These are phyloP conservation scores for Microcyclospora tardicrescens DNA, from an alignment of 2,329 filamentous ascomycete species.

Conservation along the genomic window DNA sequence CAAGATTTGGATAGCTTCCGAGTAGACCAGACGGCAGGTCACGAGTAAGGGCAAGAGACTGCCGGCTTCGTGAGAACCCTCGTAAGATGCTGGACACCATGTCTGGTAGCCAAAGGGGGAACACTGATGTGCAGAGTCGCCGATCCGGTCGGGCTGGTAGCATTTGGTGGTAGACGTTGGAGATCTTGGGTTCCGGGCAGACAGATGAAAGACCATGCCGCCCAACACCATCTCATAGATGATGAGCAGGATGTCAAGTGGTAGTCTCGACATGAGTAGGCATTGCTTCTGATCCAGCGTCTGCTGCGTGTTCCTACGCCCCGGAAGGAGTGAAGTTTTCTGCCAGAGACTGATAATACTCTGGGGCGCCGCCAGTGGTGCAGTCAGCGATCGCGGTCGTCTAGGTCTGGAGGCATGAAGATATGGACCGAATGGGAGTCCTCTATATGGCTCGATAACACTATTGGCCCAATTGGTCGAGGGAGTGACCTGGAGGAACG, in stretches of 20 bases:
- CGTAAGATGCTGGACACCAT: not conserved
- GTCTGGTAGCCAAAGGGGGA: not conserved
- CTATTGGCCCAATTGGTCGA: constrained; percentile 21
- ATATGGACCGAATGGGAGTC: constrained; percentile 21
- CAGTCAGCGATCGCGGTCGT: constrained; percentile 16
- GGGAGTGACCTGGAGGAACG: constrained; percentile 17
- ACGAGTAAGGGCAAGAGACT: constrained; percentile 18
- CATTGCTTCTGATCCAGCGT: constrained; percentile 14
- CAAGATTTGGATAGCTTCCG: constrained; percentile 18
- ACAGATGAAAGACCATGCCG: constrained; percentile 16
- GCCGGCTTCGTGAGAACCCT: constrained; percentile 9
- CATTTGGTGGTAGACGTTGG: constrained; percentile 18
- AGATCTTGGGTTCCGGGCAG: constrained; percentile 11
- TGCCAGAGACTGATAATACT: constrained; percentile 12
- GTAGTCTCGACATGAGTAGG: constrained; percentile 15
- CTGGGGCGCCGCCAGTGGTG: constrained; percentile 12
- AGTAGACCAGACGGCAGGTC: constrained; percentile 20
- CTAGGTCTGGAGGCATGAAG: constrained; percentile 15
- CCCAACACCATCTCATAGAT: constrained; percentile 23
- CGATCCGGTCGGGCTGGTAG: constrained; percentile 13
- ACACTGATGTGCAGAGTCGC: constrained; percentile 14
- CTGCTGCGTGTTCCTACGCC: constrained; percentile 10
- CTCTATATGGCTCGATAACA: constrained; percentile 18
- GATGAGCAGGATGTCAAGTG: constrained; percentile 20
- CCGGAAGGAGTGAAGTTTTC: constrained; percentile 12